Conservation (phyloP, 805 yeast genomes). For the Starmera caribaea region DNA sequence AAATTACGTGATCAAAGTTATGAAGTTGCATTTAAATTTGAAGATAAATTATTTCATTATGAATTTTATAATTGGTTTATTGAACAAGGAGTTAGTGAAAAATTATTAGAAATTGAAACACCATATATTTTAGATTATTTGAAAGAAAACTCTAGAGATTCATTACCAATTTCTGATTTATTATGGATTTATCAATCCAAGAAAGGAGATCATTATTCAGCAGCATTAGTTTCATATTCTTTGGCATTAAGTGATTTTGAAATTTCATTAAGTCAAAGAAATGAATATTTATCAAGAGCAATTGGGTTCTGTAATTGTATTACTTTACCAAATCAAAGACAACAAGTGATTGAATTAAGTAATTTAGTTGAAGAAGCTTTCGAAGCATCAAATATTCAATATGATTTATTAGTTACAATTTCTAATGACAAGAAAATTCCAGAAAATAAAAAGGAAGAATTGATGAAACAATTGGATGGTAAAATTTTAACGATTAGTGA, state of each 20-base stretch:
- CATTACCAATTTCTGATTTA: constrained; percentile 67
- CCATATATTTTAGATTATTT: constrained; percentile 72
- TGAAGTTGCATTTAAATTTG: constrained; percentile 57
- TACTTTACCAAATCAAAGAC: constrained; percentile 68
- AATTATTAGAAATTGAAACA: constrained; percentile 71
- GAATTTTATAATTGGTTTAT: constrained; percentile 91
- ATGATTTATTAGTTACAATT: constrained; percentile 36
- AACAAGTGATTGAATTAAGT: constrained; percentile 63
- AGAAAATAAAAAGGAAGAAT: constrained; percentile 38
- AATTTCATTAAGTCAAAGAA: constrained; percentile 59
- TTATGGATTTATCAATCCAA: constrained; percentile 87
- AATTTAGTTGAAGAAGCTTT: constrained; percentile 67
- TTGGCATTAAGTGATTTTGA: constrained; percentile 68
- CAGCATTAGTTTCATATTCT: constrained; percentile 73
- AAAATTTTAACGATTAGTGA: constrained; percentile 66
- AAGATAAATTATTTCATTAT: constrained; percentile 84
- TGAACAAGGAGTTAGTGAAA: constrained; percentile 63
- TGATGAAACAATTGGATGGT: constrained; percentile 46
- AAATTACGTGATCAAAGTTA: constrained; percentile 66
- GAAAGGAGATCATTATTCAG: constrained; percentile 65
- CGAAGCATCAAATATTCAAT: constrained; percentile 80
- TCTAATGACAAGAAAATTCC: constrained; percentile 40
- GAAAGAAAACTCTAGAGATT: constrained; percentile 52
- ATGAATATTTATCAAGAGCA: constrained; percentile 85
- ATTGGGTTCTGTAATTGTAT: constrained; percentile 86